These are phyloP conservation scores for Ilyonectria mors-panacis DNA, from an alignment of 2,329 filamentous ascomycete species.

Conservation along the genomic window DNA sequence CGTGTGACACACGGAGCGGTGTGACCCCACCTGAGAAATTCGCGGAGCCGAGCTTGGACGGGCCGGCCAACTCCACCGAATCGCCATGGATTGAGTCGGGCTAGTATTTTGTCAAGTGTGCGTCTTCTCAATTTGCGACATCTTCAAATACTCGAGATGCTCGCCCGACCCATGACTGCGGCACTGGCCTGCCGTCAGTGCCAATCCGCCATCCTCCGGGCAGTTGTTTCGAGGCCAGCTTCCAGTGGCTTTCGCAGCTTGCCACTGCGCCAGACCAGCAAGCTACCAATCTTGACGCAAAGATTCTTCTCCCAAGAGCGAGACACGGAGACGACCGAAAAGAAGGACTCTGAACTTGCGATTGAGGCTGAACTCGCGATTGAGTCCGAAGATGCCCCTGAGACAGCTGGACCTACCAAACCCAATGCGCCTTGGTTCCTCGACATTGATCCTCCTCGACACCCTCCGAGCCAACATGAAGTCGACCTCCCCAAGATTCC, in stretches of 20 bases:
- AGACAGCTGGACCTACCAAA: slow-evolving; percentile 52
- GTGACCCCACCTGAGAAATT: slow-evolving; percentile 24
- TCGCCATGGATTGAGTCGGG: slow-evolving; percentile 28
- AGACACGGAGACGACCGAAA: slow-evolving; percentile 23
- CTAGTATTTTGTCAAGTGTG: slow-evolving; percentile 12
- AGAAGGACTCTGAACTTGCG: slow-evolving; percentile 37
- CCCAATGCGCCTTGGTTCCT: slow-evolving; percentile 84
- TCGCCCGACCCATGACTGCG: slow-evolving; percentile 49
- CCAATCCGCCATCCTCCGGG: slow-evolving; percentile 49
- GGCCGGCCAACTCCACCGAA: slow-evolving; percentile 25
- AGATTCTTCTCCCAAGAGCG: slow-evolving; percentile 45
- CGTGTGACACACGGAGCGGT: slow-evolving; percentile 8
- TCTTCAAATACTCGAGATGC: slow-evolving; percentile 41
- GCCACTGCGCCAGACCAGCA: slow-evolving; percentile 37
- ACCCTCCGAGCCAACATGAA: slow-evolving; percentile 64
- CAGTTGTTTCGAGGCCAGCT: slow-evolving; percentile 45
- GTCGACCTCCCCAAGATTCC: slow-evolving; percentile 71
- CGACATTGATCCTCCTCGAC: slow-evolving; percentile 75
- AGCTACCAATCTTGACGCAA: slow-evolving; percentile 36
- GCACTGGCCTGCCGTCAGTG: slow-evolving; percentile 52
- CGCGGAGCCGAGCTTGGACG: slow-evolving; percentile 10
- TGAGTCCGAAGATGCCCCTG: slow-evolving; percentile 33
- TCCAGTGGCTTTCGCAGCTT: slow-evolving; percentile 43
- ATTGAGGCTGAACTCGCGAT: slow-evolving; percentile 1
- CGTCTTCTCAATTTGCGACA: not conserved